Conservation (phyloP, 1,139 yeast genomes). For the Geotrichum restrictum region DNA sequence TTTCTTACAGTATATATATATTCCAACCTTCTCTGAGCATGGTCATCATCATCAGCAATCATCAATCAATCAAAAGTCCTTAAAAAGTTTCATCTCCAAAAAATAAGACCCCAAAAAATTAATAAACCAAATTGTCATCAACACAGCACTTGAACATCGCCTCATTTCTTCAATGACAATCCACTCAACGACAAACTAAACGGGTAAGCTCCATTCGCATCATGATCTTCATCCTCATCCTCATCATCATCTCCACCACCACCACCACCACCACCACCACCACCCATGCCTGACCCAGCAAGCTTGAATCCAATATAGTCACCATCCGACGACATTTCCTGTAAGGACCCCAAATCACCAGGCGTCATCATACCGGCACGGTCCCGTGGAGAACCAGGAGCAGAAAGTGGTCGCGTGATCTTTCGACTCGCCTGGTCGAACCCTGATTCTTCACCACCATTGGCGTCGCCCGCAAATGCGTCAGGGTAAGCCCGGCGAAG, state of each 20-base stretch:
- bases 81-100: no score
- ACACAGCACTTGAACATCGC: no score
- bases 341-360: conserved; percentile 94
- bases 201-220: conserved; percentile 25
- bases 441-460: conserved; percentile 50
- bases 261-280: conserved; percentile 37
- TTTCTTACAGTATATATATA: no score
- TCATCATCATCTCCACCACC: conserved; percentile 42
- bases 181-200: conserved; percentile 27
- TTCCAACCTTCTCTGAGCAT: no score
- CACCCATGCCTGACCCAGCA: conserved; percentile 40
- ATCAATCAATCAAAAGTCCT: no score
- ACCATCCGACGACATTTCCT: conserved; percentile 77
- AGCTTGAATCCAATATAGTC: conserved; percentile 79
- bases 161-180: no score
- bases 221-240: conserved; percentile 42
- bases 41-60: no score
- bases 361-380: conserved; percentile 80
- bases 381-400: conserved; percentile 86
- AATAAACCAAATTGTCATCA: no score
- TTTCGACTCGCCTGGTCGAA: conserved; percentile 43
- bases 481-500: conserved; percentile 92
- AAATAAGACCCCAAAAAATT: no score
- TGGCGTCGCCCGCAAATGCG: conserved; percentile 47
- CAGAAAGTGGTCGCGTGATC: conserved; percentile 86